These are phyloP conservation scores for Phlyctochytrium planicorne DNA, from an alignment of 192 early-diverging fungal species.

Conservation along the genomic window DNA sequence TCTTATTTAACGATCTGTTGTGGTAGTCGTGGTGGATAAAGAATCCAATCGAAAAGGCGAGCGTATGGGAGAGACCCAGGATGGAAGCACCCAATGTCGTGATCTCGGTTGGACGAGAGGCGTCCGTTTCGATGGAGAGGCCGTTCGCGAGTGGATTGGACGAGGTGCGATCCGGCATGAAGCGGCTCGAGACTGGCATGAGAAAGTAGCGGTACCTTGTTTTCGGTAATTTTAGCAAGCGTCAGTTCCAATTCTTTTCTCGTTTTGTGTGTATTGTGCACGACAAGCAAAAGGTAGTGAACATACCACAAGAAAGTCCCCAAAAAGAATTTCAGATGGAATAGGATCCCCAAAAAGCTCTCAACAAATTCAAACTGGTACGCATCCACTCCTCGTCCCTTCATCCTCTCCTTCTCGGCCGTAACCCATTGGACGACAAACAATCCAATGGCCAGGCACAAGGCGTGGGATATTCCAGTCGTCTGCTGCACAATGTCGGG, in stretches of 20 bases:
- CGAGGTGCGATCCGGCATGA: neutral
- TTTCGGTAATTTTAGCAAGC: too few species aligned
- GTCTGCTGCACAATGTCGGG: neutral
- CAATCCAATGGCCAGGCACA: constrained; percentile 18
- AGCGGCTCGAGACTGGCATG: constrained; percentile 8
- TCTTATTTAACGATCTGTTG: constrained; percentile 10
- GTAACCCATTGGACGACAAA: constrained; percentile 4
- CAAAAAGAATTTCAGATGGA: constrained; percentile 28
- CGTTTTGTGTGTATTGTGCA: too few species aligned
- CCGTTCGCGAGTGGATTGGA: neutral
- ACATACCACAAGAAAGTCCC: constrained; percentile 24
- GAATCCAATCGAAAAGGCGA: constrained; percentile 33
- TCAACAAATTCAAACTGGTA: constrained; percentile 10
- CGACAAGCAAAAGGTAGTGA: too few species aligned
- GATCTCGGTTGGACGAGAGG: neutral
- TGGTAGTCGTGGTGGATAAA: constrained; percentile 23
- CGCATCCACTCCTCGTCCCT: constrained; percentile 5
- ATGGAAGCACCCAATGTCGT: constrained; percentile 18
- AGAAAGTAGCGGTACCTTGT: constrained; percentile 25
- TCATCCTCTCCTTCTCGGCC: constrained; percentile 4
- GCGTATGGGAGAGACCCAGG: constrained; percentile 24
- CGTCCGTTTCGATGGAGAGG: neutral
- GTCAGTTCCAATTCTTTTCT: too few species aligned
- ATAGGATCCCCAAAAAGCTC: constrained; percentile 20
- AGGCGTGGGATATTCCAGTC: constrained; percentile 19